Percentiles rank a stretch among this genome's conserved stretches.
Evolutionary conservation across 495 filamentous ascomycete species (phyloP).

Genomic region (Antarctomyces pellizariae): DNA sequence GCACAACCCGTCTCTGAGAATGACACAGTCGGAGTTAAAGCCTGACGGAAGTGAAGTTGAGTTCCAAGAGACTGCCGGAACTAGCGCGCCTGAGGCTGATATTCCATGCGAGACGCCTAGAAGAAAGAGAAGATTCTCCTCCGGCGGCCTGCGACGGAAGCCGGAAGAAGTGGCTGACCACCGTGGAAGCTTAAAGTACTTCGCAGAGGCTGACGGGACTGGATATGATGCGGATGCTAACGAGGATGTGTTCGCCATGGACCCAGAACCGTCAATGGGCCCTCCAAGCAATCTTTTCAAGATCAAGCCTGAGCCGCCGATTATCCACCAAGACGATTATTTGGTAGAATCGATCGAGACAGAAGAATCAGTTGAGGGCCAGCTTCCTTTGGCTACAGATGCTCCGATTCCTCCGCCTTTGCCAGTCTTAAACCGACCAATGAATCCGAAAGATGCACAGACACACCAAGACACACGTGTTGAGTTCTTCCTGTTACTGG

Average conservation of each 20-base stretch:
- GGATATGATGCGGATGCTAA: slow-evolving; percentile 63
- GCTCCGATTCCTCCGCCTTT: slow-evolving; percentile 18
- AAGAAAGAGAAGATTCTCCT: slow-evolving; percentile 49
- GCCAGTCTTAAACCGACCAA: slow-evolving; percentile 26
- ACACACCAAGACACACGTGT: slow-evolving; percentile 37
- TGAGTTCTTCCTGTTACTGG: slow-evolving; percentile 83
- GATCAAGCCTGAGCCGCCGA: neutral
- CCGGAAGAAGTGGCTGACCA: slow-evolving; percentile 37
- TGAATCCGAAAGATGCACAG: slow-evolving; percentile 66
- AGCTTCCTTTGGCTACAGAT: slow-evolving; percentile 5
- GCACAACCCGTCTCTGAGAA: neutral
- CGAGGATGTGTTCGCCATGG: slow-evolving; percentile 54
- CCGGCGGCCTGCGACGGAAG: slow-evolving; percentile 47
- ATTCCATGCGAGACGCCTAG: slow-evolving; percentile 15
- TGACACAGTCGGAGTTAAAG: neutral
- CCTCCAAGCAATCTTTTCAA: no score
- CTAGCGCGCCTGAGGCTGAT: slow-evolving; percentile 31
- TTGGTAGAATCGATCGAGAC: no score
- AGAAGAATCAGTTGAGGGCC: no score
- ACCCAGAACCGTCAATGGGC: no score
- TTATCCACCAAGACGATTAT: no score
- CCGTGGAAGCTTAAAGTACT: slow-evolving; percentile 53
- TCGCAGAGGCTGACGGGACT: slow-evolving; percentile 51
- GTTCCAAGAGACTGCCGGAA: slow-evolving; percentile 24
- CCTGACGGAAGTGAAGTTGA: slow-evolving; percentile 11